Evolutionary conservation across 106 monocot species (phyloP).

Genomic region (Platanthera guangdongensis): DNA sequence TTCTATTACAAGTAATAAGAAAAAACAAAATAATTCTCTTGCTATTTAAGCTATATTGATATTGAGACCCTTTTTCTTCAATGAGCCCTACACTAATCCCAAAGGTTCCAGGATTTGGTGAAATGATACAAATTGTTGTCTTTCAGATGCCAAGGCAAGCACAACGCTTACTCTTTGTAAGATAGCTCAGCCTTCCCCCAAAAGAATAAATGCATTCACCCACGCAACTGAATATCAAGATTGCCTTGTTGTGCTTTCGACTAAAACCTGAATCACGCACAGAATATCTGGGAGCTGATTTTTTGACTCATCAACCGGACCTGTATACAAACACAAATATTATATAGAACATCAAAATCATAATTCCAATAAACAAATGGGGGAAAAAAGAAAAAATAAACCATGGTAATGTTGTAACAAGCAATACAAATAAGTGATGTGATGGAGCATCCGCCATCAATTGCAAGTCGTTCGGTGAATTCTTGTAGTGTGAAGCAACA

Average conservation of each 20-base stretch:
- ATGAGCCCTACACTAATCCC: too few relatives aligned
- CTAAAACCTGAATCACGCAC: conserved; percentile 82
- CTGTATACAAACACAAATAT: conserved; percentile 30
- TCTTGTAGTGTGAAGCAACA: conserved; percentile 99
- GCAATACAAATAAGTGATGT: too few relatives aligned
- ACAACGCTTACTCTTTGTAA: not conserved
- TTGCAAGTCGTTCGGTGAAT: conserved; percentile 98
- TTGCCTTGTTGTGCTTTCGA: not conserved
- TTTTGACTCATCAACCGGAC: conserved; percentile 86
- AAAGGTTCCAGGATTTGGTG: too few relatives aligned
- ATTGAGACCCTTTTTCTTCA: too few relatives aligned
- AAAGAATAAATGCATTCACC: not conserved
- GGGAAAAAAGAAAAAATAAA: not conserved
- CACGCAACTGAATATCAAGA: not conserved
- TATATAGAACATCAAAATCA: not conserved
- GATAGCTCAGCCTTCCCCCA: not conserved
- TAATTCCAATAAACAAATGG: not conserved
- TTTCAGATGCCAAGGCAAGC: too few relatives aligned
- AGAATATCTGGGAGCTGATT: conserved; percentile 95
- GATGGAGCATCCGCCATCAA: conserved; percentile 99
- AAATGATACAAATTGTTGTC: too few relatives aligned
- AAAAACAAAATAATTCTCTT: too few relatives aligned
- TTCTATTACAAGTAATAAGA: too few relatives aligned
- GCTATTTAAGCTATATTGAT: too few relatives aligned
- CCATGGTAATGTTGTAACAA: conserved; percentile 42